These are phyloP conservation scores for Sclerotinia nivalis DNA, from an alignment of 2,329 filamentous ascomycete genomes.

Conservation along the genomic window DNA sequence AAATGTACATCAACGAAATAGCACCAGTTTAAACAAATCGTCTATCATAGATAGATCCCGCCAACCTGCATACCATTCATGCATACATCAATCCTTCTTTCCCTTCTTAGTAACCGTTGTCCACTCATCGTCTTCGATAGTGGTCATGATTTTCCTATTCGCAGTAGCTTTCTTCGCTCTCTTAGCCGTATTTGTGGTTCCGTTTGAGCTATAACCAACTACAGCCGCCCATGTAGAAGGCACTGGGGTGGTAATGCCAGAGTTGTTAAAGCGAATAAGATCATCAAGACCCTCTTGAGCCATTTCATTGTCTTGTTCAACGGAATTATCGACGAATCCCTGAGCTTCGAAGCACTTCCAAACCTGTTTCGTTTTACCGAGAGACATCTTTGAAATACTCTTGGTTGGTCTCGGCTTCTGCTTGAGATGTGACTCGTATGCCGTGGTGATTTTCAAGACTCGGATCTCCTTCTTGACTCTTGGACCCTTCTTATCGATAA, in stretches of 20 bases:
- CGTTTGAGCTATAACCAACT: background rate
- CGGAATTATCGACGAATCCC: background rate
- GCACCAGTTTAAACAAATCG: background rate
- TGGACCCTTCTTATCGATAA: background rate
- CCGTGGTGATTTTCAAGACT: conserved; percentile 12
- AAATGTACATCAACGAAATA: conserved; percentile 7
- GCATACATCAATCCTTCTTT: conserved; percentile 13
- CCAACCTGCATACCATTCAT: background rate
- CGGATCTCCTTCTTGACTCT: background rate
- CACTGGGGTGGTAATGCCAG: background rate
- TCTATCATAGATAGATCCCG: background rate
- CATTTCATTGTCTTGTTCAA: background rate
- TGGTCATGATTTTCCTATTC: background rate
- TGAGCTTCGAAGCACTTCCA: background rate
- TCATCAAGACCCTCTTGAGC: conserved; percentile 3
- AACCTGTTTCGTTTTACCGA: background rate
- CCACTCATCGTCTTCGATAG: conserved; percentile 8
- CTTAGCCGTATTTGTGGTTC: background rate
- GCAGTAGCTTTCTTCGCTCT: background rate
- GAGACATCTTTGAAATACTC: background rate
- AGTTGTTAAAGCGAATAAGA: background rate
- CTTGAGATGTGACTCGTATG: background rate
- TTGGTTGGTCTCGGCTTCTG: background rate
- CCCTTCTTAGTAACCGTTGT: conserved; percentile 19
- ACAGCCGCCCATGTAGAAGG: conserved; percentile 1